phyloP scores from a whole-genome alignment of 2,329 filamentous ascomycete genomes.

The Nemania serpens region DNA sequence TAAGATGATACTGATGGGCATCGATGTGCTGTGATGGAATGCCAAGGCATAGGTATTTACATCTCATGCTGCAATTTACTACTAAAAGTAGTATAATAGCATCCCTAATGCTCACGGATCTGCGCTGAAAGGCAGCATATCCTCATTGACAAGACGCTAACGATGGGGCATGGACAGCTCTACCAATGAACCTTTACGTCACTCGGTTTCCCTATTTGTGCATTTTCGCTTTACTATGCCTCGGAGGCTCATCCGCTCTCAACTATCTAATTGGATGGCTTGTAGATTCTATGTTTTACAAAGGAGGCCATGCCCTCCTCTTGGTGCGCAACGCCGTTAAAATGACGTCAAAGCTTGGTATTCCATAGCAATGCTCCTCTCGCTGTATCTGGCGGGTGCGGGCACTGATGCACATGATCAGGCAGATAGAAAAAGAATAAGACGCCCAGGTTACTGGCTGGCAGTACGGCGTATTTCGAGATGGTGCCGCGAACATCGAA shows the following conservation, averaged over 20 bases:
- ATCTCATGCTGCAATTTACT: too few species aligned
- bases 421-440: not conserved
- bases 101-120: too few species aligned
- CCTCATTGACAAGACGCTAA: too few species aligned
- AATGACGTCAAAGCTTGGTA: conserved; percentile 21
- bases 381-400: conserved; percentile 12
- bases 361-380: not conserved
- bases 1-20: too few species aligned
- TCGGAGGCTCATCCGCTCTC: not conserved
- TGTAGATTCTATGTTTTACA: not conserved
- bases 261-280: conserved; percentile 3
- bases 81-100: too few species aligned
- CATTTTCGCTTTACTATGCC: not conserved
- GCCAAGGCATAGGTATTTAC: too few species aligned
- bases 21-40: too few species aligned
- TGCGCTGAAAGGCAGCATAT: too few species aligned
- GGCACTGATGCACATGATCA: conserved; percentile 2
- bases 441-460: not conserved
- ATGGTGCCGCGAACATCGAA: conserved; percentile 1
- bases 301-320: not conserved
- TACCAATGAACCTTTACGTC: not conserved
- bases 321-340: not conserved
- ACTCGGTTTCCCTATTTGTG: not conserved
- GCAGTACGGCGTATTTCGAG: not conserved
- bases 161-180: too few species aligned